phyloP scores from a whole-genome alignment of 2,329 filamentous ascomycete species.

The Talaromyces albobiverticillius region DNA sequence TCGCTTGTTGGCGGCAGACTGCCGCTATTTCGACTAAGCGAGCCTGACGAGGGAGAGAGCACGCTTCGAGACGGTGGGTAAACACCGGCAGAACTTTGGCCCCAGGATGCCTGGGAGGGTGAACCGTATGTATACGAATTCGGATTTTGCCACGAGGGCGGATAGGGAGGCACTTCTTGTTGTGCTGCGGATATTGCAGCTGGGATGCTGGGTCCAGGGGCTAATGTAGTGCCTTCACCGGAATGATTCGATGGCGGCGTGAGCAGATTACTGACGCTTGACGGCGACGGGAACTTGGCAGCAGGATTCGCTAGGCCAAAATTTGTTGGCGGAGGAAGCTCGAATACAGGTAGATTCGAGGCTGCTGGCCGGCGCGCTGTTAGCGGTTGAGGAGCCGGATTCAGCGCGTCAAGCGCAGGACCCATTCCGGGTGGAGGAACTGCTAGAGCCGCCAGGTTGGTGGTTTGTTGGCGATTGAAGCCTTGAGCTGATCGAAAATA shows the following conservation, averaged over 20 bases:
- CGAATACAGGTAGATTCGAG: slow-evolving; percentile 65
- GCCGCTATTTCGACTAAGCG: slow-evolving; percentile 51
- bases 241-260: slow-evolving; percentile 61
- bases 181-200: slow-evolving; percentile 25
- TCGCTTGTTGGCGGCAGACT: slow-evolving; percentile 61
- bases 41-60: slow-evolving; percentile 58
- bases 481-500: slow-evolving; percentile 34
- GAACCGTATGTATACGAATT: slow-evolving; percentile 54
- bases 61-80: slow-evolving; percentile 47
- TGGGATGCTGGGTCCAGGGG: slow-evolving; percentile 54
- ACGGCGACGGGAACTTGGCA: slow-evolving; percentile 50
- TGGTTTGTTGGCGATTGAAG: slow-evolving; percentile 41
- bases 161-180: slow-evolving; percentile 47
- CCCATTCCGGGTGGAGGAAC: slow-evolving; percentile 61
- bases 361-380: slow-evolving; percentile 68
- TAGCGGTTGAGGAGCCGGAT: slow-evolving; percentile 61
- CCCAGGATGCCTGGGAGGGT: slow-evolving; percentile 46
- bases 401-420: slow-evolving; percentile 58
- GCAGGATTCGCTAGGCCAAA: slow-evolving; percentile 44
- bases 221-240: slow-evolving; percentile 42
- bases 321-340: slow-evolving; percentile 60
- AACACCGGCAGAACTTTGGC: slow-evolving; percentile 35
- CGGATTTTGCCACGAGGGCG: slow-evolving; percentile 58
- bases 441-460: slow-evolving; percentile 62
- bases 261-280: slow-evolving; percentile 60